These are phyloP conservation scores for Diophrys appendiculata DNA, from an alignment of 73 alveolate species.

Conservation along the genomic window DNA sequence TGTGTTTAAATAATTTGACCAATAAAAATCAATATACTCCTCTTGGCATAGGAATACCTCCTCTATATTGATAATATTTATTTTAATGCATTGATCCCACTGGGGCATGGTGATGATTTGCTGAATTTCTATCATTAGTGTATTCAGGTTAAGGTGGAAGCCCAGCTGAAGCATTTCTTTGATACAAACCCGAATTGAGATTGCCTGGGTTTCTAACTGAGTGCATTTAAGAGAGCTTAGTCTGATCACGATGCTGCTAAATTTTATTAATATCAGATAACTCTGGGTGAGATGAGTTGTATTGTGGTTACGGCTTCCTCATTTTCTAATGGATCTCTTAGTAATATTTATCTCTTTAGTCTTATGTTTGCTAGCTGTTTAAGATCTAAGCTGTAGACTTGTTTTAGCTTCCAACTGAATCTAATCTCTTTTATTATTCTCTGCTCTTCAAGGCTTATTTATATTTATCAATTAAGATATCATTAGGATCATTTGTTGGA, in stretches of 20 bases:
- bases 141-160: not conserved
- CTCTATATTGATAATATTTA: not conserved
- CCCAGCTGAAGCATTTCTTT: not conserved
- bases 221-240: not conserved
- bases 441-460: too few relatives aligned
- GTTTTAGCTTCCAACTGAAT: not conserved
- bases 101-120: too few relatives aligned
- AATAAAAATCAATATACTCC: not conserved
- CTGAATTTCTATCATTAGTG: not conserved
- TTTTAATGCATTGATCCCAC: not conserved
- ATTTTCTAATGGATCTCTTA: not conserved
- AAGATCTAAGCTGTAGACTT: not conserved
- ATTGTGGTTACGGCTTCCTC: not conserved
- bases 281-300: not conserved
- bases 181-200: not conserved
- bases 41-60: not conserved
- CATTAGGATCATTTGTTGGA: too few relatives aligned
- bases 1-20: too few relatives aligned
- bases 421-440: too few relatives aligned
- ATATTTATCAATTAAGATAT: too few relatives aligned
- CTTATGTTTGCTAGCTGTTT: not conserved
- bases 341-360: not conserved
- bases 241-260: not conserved
- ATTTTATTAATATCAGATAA: too few relatives aligned
- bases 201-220: not conserved